Evolutionary conservation across 441 rosid genomes (phyloP).

Genomic region (Arabidopsis hybrid): DNA sequence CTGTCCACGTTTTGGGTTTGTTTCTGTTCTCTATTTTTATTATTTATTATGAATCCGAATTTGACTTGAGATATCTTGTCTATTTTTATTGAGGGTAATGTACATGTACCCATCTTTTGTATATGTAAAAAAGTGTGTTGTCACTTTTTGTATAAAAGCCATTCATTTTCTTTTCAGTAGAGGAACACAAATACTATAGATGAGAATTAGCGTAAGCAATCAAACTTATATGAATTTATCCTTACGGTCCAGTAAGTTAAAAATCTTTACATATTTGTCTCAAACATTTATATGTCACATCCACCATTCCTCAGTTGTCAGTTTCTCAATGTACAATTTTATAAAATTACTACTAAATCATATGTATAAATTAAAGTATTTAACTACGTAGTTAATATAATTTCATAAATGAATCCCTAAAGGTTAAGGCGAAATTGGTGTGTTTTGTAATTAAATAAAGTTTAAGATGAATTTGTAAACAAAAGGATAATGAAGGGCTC

Average conservation of each 20-base stretch:
- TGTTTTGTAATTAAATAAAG: not conserved
- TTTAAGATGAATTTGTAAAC: not conserved
- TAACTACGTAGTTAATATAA: not conserved
- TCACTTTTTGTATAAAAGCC: not conserved
- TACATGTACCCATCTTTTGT: slow-evolving; percentile 5
- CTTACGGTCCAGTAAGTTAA: not conserved
- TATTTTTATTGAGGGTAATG: not conserved
- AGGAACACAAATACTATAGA: not conserved
- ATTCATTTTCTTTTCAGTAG: not conserved
- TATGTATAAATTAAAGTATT: too few species aligned
- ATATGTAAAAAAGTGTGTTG: not conserved
- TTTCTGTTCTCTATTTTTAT: not conserved
- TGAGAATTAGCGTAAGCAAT: too few species aligned
- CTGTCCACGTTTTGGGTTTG: slow-evolving; percentile 26
- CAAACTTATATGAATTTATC: too few species aligned
- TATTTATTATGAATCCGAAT: slow-evolving; percentile 5
- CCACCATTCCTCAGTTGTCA: not conserved
- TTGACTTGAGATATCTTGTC: slow-evolving; percentile 8
- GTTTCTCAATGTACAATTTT: not conserved
- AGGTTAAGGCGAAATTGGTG: not conserved
- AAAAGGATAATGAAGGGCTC: not conserved
- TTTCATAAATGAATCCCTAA: not conserved
- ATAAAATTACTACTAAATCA: not conserved
- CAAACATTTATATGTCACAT: not conserved
- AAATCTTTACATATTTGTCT: not conserved